phyloP scores from a whole-genome alignment of 2,329 filamentous ascomycete species.

The Cladophialophora chaetospira region DNA sequence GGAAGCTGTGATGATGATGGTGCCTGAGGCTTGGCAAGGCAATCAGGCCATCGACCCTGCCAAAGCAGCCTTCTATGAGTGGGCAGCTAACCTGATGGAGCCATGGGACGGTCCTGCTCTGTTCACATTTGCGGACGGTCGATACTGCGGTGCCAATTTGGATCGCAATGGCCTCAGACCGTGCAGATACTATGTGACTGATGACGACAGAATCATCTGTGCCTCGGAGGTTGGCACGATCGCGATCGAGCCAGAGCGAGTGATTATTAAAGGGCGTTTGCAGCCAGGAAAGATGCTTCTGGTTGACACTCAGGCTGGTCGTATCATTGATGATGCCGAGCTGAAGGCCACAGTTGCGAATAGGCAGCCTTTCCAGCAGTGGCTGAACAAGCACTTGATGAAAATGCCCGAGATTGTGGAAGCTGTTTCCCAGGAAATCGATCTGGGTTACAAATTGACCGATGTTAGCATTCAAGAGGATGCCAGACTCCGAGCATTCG shows the following conservation, averaged over 20 bases:
- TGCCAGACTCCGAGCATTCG: slow-evolving; percentile 79
- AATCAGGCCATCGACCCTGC: slow-evolving; percentile 89
- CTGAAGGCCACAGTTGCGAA: slow-evolving; percentile 85
- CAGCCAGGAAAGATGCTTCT: slow-evolving; percentile 95
- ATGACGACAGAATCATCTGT: slow-evolving; percentile 95
- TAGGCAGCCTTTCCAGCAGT: slow-evolving; percentile 82
- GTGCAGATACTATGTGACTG: slow-evolving; percentile 95
- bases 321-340: slow-evolving; percentile 92
- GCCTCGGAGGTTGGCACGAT: slow-evolving; percentile 96
- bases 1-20: slow-evolving; percentile 98
- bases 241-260: slow-evolving; percentile 81
- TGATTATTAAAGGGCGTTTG: slow-evolving; percentile 89
- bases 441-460: slow-evolving; percentile 69
- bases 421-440: slow-evolving; percentile 56
- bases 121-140: slow-evolving; percentile 94
- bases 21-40: slow-evolving; percentile 96
- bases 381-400: slow-evolving; percentile 84
- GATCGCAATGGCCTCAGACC: slow-evolving; percentile 94
- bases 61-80: slow-evolving; percentile 97
- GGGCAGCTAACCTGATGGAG: slow-evolving; percentile 98
- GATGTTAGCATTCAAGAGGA: slow-evolving; percentile 77
- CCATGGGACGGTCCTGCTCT: slow-evolving; percentile 96
- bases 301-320: slow-evolving; percentile 85
- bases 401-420: slow-evolving; percentile 75
- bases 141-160: slow-evolving; percentile 95